Percentiles rank a stretch among this genome's conserved stretches.
These are phyloP conservation scores for Colletotrichum truncatum DNA, from an alignment of 2,329 filamentous ascomycete genomes.

Conservation along the genomic window DNA sequence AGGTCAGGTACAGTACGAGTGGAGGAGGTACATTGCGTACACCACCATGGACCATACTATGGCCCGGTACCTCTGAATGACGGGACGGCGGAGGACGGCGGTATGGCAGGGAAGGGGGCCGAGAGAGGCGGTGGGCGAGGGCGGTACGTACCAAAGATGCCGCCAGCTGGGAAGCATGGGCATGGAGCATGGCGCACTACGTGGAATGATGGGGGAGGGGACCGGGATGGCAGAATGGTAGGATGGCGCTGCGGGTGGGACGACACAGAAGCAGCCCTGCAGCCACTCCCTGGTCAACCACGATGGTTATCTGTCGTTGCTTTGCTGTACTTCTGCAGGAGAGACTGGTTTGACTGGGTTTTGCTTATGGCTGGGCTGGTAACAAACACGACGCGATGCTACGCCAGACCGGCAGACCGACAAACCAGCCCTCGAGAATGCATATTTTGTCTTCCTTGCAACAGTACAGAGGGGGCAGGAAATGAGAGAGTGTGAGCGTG, in stretches of 20 bases:
- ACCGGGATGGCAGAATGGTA: slow-evolving; percentile 7
- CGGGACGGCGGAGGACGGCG: background rate
- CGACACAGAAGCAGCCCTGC: slow-evolving; percentile 19
- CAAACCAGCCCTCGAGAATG: background rate
- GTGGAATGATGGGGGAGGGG: slow-evolving; percentile 21
- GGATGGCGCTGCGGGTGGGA: slow-evolving; percentile 19
- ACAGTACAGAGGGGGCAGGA: no score
- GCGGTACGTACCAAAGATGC: background rate
- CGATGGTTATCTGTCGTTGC: background rate
- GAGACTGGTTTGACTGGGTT: slow-evolving; percentile 6
- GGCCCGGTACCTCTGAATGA: background rate
- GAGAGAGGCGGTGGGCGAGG: background rate
- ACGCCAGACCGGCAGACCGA: slow-evolving; percentile 16
- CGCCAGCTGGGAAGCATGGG: background rate
- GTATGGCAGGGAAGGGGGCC: background rate
- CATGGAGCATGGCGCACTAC: slow-evolving; percentile 18
- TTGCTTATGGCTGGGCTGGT: slow-evolving; percentile 9
- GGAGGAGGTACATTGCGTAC: background rate
- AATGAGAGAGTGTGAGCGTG: no score
- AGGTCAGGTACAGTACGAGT: background rate
- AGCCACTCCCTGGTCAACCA: background rate
- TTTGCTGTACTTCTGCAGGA: background rate
- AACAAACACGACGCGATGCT: slow-evolving; percentile 13
- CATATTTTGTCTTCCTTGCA: no score
- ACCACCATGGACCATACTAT: background rate